These are phyloP conservation scores for Leucocoprinus gongylophorus DNA, from an alignment of 1,284 basidiomycete species.

Conservation along the genomic window DNA sequence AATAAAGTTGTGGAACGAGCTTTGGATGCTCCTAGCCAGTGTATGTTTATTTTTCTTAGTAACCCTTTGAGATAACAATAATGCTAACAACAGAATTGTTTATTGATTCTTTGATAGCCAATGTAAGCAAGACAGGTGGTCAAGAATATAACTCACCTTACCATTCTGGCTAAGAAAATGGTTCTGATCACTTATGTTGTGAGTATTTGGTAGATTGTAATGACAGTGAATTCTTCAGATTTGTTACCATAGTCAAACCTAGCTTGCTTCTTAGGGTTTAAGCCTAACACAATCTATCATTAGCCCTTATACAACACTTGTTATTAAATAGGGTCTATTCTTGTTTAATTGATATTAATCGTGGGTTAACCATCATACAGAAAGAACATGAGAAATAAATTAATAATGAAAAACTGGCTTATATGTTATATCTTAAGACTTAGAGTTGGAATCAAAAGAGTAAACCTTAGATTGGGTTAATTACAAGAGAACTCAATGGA, in stretches of 20 bases:
- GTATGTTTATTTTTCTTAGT: too few species aligned
- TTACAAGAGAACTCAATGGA: too few species aligned
- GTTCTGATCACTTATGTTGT: slow-evolving; percentile 22
- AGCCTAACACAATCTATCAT: slow-evolving; percentile 41
- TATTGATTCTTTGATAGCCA: slow-evolving; percentile 26
- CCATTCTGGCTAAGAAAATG: slow-evolving; percentile 26
- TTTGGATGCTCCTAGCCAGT: too few species aligned
- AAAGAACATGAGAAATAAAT: slow-evolving; percentile 46
- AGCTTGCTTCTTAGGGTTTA: slow-evolving; percentile 50
- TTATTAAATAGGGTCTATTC: slow-evolving; percentile 44
- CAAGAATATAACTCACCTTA: slow-evolving; percentile 52
- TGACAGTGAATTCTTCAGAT: neutral
- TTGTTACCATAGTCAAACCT: slow-evolving; percentile 42
- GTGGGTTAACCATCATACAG: slow-evolving; percentile 28
- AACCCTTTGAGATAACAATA: too few species aligned
- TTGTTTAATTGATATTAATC: neutral
- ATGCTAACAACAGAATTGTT: too few species aligned
- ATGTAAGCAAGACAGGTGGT: slow-evolving; percentile 50
- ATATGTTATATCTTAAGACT: too few species aligned
- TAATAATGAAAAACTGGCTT: slow-evolving; percentile 59
- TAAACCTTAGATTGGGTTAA: too few species aligned
- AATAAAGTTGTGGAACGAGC: too few species aligned
- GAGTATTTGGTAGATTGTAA: slow-evolving; percentile 15
- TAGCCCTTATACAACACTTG: slow-evolving; percentile 44
- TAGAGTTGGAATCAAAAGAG: too few species aligned